Conservation (phyloP, 2,329 filamentous ascomycete genomes). For the Scedosporium aurantiacum region DNA sequence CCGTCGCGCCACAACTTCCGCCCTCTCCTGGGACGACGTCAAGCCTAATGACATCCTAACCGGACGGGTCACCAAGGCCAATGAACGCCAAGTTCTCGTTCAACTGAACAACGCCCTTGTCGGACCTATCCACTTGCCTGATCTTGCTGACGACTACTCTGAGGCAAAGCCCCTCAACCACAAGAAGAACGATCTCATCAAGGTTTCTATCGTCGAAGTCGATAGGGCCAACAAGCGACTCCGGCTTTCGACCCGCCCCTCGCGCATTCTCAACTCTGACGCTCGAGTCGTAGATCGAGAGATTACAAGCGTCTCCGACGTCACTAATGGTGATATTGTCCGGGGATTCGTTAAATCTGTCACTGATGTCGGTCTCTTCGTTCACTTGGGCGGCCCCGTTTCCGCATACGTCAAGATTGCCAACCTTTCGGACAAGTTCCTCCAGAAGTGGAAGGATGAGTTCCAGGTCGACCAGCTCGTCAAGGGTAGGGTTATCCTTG, state of each 20-base stretch:
- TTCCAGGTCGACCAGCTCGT: conserved; percentile 87
- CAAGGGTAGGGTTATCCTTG: conserved; percentile 67
- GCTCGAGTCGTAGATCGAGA: conserved; percentile 72
- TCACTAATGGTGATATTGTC: conserved; percentile 67
- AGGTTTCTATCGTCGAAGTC: conserved; percentile 73
- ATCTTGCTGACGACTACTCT: conserved; percentile 77
- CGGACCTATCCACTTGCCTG: conserved; percentile 69
- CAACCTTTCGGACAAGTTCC: conserved; percentile 78
- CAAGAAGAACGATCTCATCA: conserved; percentile 75
- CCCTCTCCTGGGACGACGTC: conserved; percentile 57
- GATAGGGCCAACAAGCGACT: conserved; percentile 79
- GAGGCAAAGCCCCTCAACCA: conserved; percentile 65
- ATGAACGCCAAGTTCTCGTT: conserved; percentile 72
- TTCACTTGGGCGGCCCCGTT: conserved; percentile 70
- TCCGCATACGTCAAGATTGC: conserved; percentile 75
- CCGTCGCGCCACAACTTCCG: conserved; percentile 28
- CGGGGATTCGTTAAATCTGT: conserved; percentile 90
- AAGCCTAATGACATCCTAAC: conserved; percentile 72
- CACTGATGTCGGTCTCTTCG: conserved; percentile 78
- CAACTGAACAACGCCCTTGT: conserved; percentile 73
- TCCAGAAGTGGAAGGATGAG: conserved; percentile 91
- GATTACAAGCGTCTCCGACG: conserved; percentile 56
- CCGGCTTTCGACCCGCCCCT: conserved; percentile 71
- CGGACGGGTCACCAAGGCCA: conserved; percentile 74
- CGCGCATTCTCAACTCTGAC: conserved; percentile 78